Base-by-base conservation (phyloP, 805 yeast genomes). In the Kluyveromyces siamensis region DNA sequence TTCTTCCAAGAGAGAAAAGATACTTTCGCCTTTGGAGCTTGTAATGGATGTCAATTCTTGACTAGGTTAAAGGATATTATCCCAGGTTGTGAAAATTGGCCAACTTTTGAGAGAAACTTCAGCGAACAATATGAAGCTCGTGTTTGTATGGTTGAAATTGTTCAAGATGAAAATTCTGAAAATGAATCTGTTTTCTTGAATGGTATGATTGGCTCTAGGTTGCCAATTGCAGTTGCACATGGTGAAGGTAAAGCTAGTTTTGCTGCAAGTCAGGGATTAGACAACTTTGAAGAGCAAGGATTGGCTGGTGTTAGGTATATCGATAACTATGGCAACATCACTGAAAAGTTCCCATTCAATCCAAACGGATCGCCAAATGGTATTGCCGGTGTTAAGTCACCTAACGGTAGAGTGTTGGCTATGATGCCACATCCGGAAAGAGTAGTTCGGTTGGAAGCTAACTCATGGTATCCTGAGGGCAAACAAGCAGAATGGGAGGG, bases 371-470 rank as follows among this genome's bases (percentile, higher is more conserved):
- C 97, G 13, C 87, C 93, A 40, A 79, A 77, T 48, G 97, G 96
- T 69, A 87, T 93, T 59, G 85, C 96, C 37, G 99, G 97, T 74
- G 80, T 93, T 49, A 75, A 84, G 54, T 81, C 90, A 47, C 87
- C 88, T 47, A 88, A 87, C 63, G 98, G 98, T 55, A 83, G 99
- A 67, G 97, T 93, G 2, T 73, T 93, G 59, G 97, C 97, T 5
- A 80, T 93, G 89, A 93, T 93, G 99, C 99, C 99, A 43, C 99
- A 93, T 67, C 99, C 99, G 21, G 99, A 93, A 71, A 87, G 99
- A 72, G 93, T 87, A 46, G 76, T 83, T 49, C 79, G 96, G 71
- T 73, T 83, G 63, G 96, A 87, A 68, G 74, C 95, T 48, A 91
- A 91, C 72, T 88, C 97, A 4, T 91, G 87, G 81, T 87, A 87